Evolutionary conservation across 2,329 filamentous ascomycete species (phyloP), one percentile per base, ranked within the genome.

Genomic region (Fusarium sp.): DNA sequence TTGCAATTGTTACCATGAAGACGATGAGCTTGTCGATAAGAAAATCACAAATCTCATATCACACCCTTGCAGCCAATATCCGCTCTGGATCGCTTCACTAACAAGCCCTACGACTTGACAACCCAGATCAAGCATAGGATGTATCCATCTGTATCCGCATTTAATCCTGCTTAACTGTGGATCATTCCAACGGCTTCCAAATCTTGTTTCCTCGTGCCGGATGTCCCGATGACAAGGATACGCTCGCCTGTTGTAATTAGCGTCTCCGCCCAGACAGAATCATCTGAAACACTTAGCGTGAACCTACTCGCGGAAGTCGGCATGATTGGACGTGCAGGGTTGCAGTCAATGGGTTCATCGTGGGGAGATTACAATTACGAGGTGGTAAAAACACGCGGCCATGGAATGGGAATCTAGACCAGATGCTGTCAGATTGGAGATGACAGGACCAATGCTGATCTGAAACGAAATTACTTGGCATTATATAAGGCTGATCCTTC

Each of bases 391-490:
- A 51, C 49, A 51, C 34, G 23, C 23, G 49, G 49, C 32, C 34
- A 16, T 27, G n/a, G 23, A 23, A 51, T 10, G 9, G 21, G 8
- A 42, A n/a, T 41, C 49, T 51, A 41, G 49, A 51, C 25, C 32
- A 42, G 21, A 51, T 4, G 8, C 14, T 51, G 23, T 16, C 32
- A 28, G 7, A 9, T 41, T 41, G 49, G 49, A 51, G 32, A 51
- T 51, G 49, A 51, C 23, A 51, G 49, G 49, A 51, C 23, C n/a
- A 28, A 5, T 7, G n/a, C 16, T 28, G 18, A 51, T 51, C 23
- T 51, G 49, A 51, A 51, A 51, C 49, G 49, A 51, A 23, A 51
- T 51, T 51, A 51, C 49, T 51, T 51, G 49, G 49, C 49, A 9
- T 28, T 51, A 51, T 51, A 51, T 51, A 51, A 41, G 23, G 49